A percentile compares a stretch with the other conserved stretches of the same genome.
Conservation (phyloP, 2,329 filamentous ascomycete genomes). For the Sphaerulina populicola region DNA sequence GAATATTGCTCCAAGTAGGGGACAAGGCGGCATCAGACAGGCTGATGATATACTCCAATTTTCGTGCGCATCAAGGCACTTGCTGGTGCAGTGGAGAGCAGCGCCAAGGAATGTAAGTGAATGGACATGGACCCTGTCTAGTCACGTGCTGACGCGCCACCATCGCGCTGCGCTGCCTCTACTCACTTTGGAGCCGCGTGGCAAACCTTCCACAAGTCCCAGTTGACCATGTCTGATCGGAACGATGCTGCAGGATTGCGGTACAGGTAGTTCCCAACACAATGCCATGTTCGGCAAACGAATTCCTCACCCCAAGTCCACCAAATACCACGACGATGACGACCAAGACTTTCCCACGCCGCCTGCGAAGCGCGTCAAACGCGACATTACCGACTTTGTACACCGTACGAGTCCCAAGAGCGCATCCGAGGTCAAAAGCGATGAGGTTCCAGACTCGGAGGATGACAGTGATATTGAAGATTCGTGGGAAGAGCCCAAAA, state of each 20-base stretch:
- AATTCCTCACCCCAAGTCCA: constrained; percentile 40
- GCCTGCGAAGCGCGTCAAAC: constrained; percentile 35
- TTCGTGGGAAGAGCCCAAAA: constrained; percentile 22
- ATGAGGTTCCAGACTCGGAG: constrained; percentile 28
- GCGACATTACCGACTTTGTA: not conserved
- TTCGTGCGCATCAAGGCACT: too few species aligned
- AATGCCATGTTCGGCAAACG: constrained; percentile 43
- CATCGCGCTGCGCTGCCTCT: constrained; percentile 2
- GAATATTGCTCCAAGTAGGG: too few species aligned
- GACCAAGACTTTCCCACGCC: constrained; percentile 31
- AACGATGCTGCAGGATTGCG: constrained; percentile 33
- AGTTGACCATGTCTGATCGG: not conserved
- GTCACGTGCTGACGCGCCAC: constrained; percentile 3
- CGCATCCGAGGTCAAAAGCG: constrained; percentile 13
- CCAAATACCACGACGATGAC: constrained; percentile 34
- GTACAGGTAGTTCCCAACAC: constrained; percentile 36
- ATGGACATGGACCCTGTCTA: not conserved
- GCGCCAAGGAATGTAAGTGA: not conserved
- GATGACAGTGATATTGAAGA: constrained; percentile 29
- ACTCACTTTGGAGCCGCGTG: not conserved
- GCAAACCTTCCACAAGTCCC: not conserved
- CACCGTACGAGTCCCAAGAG: constrained; percentile 19
- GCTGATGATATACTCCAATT: too few species aligned
- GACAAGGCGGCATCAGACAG: too few species aligned
- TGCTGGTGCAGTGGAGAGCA: not conserved